Base-by-base conservation (phyloP, 1,139 yeast genomes). In the Zygotorulaspora mrakii region DNA sequence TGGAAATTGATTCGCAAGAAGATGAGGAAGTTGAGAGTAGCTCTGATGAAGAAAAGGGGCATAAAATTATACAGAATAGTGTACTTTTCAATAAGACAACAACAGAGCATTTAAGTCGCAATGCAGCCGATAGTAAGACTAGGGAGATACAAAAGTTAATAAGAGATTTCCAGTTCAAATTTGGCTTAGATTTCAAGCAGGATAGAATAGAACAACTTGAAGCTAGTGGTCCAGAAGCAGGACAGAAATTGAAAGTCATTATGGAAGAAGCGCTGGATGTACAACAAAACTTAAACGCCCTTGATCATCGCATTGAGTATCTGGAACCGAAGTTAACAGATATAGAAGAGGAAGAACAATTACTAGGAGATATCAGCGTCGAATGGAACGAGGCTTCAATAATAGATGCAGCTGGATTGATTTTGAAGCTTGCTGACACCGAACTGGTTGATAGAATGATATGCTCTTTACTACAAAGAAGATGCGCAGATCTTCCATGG, bases 21-120 rank as follows among this genome's bases (percentile, higher is more conserved):
- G 6, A 20, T 20, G 17, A 23, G 4, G 23, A 31, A 30, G 27
- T 17, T 39, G 36, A 21, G 40, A 34, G 25, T n/a, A 36, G 35
- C 24, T 28, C 25, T 35, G 38, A 51, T 18, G 58, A 65, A 14
- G 57, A 59, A 21, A 39, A 28, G 17, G 12, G 23, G 17, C 17
- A 14, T 17, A 12, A 7, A 31, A n/a, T 36, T 11, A 13, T 2
- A 7, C 41, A 36, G 10, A 23, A 24, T 12, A 5, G 31, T 7
- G 37, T 44, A 4, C 20, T 31, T n/a, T 47, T 45, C 22, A 44
- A 39, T 16, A 40, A 35, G 28, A 37, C 40, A 4, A 30, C 42
- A 2, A 35, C 39, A 14, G 44, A 39, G n/a, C 16, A 10, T 17
- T 23, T 37, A 10, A 26, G 28, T 17, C 14, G 21, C 8, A 32